Evolutionary conservation across 73 alveolate species (phyloP), one percentile per base, ranked within the genome.

Genomic region (Breviolum minutum): DNA sequence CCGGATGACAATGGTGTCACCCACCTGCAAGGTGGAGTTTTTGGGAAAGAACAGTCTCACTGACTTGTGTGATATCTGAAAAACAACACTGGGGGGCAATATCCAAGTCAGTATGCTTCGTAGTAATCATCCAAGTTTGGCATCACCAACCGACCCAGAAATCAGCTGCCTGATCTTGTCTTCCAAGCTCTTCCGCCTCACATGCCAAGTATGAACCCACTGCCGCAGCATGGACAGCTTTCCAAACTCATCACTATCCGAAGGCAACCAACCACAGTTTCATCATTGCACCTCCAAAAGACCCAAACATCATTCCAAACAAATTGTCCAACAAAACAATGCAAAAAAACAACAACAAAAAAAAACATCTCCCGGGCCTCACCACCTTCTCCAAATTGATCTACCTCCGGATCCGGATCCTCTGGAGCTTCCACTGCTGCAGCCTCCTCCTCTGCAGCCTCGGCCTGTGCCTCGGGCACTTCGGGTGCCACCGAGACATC

Each of bases 1-100:
- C 20, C 60, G 48, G 97, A 91, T 91, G 97, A 71, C 69, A 61
- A 91, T 77, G 48, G 97, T 91, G 69, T 91, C 70, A 30, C 83
- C 97, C 70, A 32, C 96, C 96, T 89, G 66, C n/a, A 27, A 66
- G 54, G 54, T 40, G 54, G 54, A 0, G 54, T 40, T 40, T 40
- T 40, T 40, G 54, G 54, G 54, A 40, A 40, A 40, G 54, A 40
- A 40, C 0, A 40, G 54, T 40, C 54, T 40, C 54, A 40, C 54
- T 40, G 5, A 40, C 54, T 40, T 40, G 54, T 40, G 54, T 40
- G 54, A 40, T 0, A 40, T 40, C 54, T 2, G 54, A 40, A 40
- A n/a, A n/a, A n/a, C n/a, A n/a, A 40, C 54, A 40, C 54, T 40
- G 0, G 54, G 5, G 54, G 54, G 54, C 3, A 40, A 40, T 40